Percentiles rank a stretch among this genome's conserved stretches.
Conservation (phyloP, 2,329 filamentous ascomycete species). For the Gnomoniopsis sp. region DNA sequence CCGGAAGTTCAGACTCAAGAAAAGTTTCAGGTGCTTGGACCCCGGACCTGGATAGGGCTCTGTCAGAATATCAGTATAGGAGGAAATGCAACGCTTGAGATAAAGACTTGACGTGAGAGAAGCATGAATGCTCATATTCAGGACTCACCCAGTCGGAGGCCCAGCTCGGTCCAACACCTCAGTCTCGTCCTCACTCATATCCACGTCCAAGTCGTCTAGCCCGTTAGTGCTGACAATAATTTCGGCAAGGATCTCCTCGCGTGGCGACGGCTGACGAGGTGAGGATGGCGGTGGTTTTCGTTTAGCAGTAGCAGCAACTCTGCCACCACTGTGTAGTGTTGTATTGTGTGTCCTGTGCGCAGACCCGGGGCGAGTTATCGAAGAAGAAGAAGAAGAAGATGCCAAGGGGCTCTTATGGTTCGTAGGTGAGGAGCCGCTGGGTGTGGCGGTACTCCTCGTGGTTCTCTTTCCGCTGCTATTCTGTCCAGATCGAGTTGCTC, state of each 20-base stretch:
- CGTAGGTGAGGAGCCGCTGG: conserved; percentile 9
- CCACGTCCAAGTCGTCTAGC: conserved; percentile 27
- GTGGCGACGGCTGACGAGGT: neutral
- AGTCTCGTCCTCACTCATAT: conserved; percentile 20
- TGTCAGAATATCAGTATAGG: neutral
- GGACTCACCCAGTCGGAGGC: conserved; percentile 21
- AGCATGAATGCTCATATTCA: neutral
- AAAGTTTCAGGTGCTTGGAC: neutral
- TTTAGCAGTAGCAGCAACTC: neutral
- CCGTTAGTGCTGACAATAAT: conserved; percentile 44
- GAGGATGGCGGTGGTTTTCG: neutral
- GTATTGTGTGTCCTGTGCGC: conserved; percentile 1
- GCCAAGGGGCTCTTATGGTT: conserved; percentile 7
- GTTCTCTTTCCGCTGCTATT: conserved; percentile 28
- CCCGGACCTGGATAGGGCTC: neutral
- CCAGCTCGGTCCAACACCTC: conserved; percentile 18
- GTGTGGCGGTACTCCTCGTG: conserved; percentile 15
- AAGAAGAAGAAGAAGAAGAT: neutral
- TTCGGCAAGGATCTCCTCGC: conserved; percentile 35
- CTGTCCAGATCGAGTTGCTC: conserved; percentile 27
- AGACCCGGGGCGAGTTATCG: neutral
- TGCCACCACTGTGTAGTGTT: neutral
- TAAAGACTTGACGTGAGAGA: neutral
- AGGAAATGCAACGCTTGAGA: neutral
- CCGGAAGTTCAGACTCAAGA: neutral